Evolutionary conservation across 257 asterid species (phyloP), one percentile per base, ranked within the genome.

Genomic region (Scutellaria baicalensis): DNA sequence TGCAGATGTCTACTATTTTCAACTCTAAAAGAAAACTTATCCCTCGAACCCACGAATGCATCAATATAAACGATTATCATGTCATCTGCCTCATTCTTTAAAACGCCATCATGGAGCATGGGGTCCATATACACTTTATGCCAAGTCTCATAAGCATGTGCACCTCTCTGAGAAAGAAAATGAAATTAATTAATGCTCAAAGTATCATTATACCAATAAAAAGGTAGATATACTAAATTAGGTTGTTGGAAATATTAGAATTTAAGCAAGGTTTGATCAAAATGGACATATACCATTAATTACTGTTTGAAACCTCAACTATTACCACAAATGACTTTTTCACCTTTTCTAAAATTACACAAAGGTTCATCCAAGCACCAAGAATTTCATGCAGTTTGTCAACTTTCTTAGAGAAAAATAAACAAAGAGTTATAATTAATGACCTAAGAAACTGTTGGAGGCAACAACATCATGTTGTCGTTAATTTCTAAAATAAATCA

Each of bases 101-200:
- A 43, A 12, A 21, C 72, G 10, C 40, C 44, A 31, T 45, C 39
- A 40, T 27, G 43, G 59, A 69, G 12, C 68, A 48, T 7, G 13
- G 60, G 61, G 5, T 6, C n/a, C 60, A 70, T 13, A 20, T 57
- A 20, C 51, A 13, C 68, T 59, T 48, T 52, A 67, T 39, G 64
- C 72, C 72, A 67, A 54, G 35, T 42, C 72, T 38, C 64, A n/a
- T 40, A 67, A 16, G 72, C 72, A 67, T 51, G 64, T 12, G 64
- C 64, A 6, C 64, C 64, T 51, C 23, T 52, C 72, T 67, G 72
- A 62, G 56, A 67, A 38, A 21, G 3, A 7, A 67, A 54, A 52
- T 20, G 54, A n/a, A 67, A 21, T 38, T 12, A 39, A 4, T 18
- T 52, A 11, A 20, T 35, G 13, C 12, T 35, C 9, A 6, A 35